Conservation (phyloP, 2,329 filamentous ascomycete species). For the Cryphonectria japonica region DNA sequence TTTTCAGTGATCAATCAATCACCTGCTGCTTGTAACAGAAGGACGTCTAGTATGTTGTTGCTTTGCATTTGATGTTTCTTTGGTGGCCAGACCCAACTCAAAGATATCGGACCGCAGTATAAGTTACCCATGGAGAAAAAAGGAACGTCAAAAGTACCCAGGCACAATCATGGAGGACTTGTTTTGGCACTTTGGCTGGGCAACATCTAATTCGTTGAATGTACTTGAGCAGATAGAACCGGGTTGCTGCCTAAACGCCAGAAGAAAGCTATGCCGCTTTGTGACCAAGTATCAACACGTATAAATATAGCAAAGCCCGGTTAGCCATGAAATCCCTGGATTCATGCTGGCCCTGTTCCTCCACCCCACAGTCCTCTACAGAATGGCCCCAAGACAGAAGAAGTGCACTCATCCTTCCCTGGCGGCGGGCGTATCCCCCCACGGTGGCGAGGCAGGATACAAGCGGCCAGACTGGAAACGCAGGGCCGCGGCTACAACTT, state of each 20-base stretch:
- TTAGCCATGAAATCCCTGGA: neutral
- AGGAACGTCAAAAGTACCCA: too few relatives aligned
- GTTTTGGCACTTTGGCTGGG: neutral
- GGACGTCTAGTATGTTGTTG: too few relatives aligned
- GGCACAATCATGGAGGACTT: neutral
- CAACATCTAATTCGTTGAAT: neutral
- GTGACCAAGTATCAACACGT: neutral
- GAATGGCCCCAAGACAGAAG: slow-evolving; percentile 14
- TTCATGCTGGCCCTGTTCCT: neutral
- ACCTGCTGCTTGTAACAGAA: neutral
- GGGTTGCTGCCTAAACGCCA: neutral
- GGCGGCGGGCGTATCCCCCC: slow-evolving; percentile 38
- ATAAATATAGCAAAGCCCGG: neutral
- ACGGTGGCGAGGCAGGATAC: slow-evolving; percentile 39
- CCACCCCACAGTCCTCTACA: neutral
- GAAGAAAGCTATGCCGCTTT: neutral
- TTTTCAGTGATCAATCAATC: neutral
- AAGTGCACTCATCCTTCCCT: slow-evolving; percentile 26
- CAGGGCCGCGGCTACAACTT: slow-evolving; percentile 36
- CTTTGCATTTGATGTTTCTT: neutral
- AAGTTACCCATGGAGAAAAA: too few relatives aligned
- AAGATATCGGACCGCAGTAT: neutral
- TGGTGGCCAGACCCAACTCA: neutral
- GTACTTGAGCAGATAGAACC: neutral
- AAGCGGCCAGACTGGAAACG: slow-evolving; percentile 35